These are phyloP conservation scores for Arthroderma sp. DNA, from an alignment of 2,329 filamentous ascomycete species.

Conservation along the genomic window DNA sequence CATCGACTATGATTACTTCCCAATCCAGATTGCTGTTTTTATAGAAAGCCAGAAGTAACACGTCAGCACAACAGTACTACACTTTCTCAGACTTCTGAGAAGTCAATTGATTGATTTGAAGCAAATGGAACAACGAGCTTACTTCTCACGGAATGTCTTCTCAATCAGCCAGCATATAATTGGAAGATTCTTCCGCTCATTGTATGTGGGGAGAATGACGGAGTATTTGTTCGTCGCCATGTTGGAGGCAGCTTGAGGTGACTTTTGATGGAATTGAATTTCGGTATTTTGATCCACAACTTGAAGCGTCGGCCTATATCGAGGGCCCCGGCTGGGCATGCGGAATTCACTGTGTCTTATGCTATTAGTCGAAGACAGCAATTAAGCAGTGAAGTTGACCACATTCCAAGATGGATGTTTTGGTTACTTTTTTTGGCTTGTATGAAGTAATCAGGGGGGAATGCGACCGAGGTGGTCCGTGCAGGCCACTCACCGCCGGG, in stretches of 20 bases:
- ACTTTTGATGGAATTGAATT: conserved; percentile 7
- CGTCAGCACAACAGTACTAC: background rate
- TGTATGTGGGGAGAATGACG: conserved; percentile 94
- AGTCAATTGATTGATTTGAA: too few relatives aligned
- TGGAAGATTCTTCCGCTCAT: conserved; percentile 92
- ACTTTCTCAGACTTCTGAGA: too few relatives aligned
- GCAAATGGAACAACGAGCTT: conserved; percentile 19
- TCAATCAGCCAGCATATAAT: conserved; percentile 92
- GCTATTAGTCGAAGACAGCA: conserved; percentile 3
- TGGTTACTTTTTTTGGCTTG: background rate
- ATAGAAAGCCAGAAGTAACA: background rate
- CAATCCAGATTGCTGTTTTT: conserved; percentile 68
- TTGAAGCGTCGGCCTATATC: conserved; percentile 13
- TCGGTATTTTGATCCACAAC: conserved; percentile 11
- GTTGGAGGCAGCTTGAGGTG: conserved; percentile 1
- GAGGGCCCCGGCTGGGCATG: conserved; percentile 13
- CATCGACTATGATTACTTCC: conserved; percentile 97
- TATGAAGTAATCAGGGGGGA: conserved; percentile 3
- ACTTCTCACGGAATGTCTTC: conserved; percentile 83
- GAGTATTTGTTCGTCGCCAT: conserved; percentile 59
- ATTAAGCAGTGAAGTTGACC: background rate
- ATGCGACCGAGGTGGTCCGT: conserved; percentile 5
- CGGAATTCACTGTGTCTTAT: conserved; percentile 9
- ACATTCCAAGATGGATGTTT: background rate
- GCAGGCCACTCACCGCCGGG: conserved; percentile 11